These are phyloP conservation scores for Wickerhamiella nectarea DNA, from an alignment of 805 yeast species.

Conservation along the genomic window DNA sequence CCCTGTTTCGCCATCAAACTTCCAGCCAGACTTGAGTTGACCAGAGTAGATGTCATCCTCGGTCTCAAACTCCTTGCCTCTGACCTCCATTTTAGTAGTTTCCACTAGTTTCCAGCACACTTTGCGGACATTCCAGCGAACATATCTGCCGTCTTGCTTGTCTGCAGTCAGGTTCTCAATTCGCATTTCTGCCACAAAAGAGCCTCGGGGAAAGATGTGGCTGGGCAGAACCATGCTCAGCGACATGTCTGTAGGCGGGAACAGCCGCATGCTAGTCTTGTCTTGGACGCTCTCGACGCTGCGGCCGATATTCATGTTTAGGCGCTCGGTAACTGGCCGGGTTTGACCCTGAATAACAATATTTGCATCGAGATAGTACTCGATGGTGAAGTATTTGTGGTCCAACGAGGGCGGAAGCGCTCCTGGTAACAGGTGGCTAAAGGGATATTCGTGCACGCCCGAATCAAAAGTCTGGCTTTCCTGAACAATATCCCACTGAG, in stretches of 20 bases:
- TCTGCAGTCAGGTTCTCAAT: slow-evolving; percentile 36
- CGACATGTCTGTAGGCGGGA: slow-evolving; percentile 88
- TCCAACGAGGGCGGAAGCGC: slow-evolving; percentile 62
- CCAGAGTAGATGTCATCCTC: slow-evolving; percentile 61
- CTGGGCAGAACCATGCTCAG: slow-evolving; percentile 81
- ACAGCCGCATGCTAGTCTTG: slow-evolving; percentile 72
- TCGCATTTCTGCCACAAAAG: slow-evolving; percentile 69
- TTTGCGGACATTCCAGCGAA: slow-evolving; percentile 89
- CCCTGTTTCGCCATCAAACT: slow-evolving; percentile 77
- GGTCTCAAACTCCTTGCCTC: slow-evolving; percentile 38
- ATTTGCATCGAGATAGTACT: slow-evolving; percentile 61
- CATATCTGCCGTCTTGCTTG: slow-evolving; percentile 5
- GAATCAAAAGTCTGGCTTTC: slow-evolving; percentile 36
- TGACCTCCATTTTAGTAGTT: slow-evolving; percentile 28
- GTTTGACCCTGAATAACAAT: slow-evolving; percentile 19
- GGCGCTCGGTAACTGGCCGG: slow-evolving; percentile 13
- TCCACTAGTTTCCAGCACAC: slow-evolving; percentile 85
- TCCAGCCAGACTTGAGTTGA: slow-evolving; percentile 87
- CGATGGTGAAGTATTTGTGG: slow-evolving; percentile 48
- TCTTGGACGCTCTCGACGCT: slow-evolving; percentile 73
- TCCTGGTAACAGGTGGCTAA: slow-evolving; percentile 81
- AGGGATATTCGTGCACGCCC: slow-evolving; percentile 80
- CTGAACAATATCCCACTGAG: slow-evolving; percentile 76
- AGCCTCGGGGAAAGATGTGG: slow-evolving; percentile 76
- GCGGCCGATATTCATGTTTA: slow-evolving; percentile 46